These are phyloP conservation scores for Pichia terricola DNA, from an alignment of 1,139 yeast species.

Conservation along the genomic window DNA sequence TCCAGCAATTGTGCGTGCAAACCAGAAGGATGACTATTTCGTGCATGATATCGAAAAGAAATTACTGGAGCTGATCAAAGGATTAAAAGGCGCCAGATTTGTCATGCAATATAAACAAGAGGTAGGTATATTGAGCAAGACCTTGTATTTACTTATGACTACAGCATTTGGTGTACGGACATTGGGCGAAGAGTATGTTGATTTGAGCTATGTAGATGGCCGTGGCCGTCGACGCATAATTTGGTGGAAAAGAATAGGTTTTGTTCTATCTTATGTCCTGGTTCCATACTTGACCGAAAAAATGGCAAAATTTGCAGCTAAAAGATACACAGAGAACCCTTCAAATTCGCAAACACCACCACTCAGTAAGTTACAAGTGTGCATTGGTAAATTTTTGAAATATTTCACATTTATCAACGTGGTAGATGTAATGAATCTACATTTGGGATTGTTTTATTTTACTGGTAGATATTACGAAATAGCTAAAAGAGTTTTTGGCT, in stretches of 20 bases:
- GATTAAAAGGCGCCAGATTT: slow-evolving; percentile 58
- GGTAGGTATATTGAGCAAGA: slow-evolving; percentile 42
- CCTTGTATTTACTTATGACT: slow-evolving; percentile 51
- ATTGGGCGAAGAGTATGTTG: slow-evolving; percentile 91
- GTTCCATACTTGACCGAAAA: slow-evolving; percentile 44
- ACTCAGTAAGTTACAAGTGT: background rate
- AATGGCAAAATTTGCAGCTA: background rate
- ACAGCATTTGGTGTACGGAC: slow-evolving; percentile 80
- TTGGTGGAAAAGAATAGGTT: slow-evolving; percentile 37
- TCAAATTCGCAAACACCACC: background rate
- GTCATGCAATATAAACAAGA: slow-evolving; percentile 57
- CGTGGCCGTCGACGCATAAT: slow-evolving; percentile 31
- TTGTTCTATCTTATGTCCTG: slow-evolving; percentile 44
- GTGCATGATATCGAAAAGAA: slow-evolving; percentile 47
- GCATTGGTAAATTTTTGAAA: background rate
- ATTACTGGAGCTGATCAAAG: slow-evolving; percentile 46
- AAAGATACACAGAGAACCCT: background rate
- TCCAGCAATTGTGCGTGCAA: slow-evolving; percentile 52
- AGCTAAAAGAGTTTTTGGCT: slow-evolving; percentile 67
- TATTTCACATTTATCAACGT: slow-evolving; percentile 31
- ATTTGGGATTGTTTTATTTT: slow-evolving; percentile 74
- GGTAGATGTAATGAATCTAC: slow-evolving; percentile 52
- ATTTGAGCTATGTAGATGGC: slow-evolving; percentile 53
- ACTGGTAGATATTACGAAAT: slow-evolving; percentile 72
- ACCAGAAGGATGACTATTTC: slow-evolving; percentile 77